Conservation (phyloP, 495 filamentous ascomycete species). For the Penicillium cataractarum region DNA sequence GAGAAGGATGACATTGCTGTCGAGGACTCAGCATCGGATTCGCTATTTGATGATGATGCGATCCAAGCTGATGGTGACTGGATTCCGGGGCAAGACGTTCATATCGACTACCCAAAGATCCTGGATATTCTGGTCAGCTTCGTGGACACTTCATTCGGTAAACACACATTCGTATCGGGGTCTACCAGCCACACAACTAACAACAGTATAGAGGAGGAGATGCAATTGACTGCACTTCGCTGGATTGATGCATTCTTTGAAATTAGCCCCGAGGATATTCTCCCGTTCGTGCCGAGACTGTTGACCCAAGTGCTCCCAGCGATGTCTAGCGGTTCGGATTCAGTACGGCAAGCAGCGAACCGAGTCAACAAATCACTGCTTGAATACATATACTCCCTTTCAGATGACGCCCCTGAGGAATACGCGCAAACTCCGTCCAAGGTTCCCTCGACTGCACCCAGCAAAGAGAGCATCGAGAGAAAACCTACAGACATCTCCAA, state of each 20-base stretch:
- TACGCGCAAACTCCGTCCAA: constrained; percentile 38
- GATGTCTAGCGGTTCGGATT: constrained; percentile 87
- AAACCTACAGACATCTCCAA: constrained; percentile 48
- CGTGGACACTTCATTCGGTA: constrained; percentile 81
- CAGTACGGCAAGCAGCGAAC: constrained; percentile 84
- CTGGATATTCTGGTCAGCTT: constrained; percentile 91
- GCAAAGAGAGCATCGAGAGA: constrained; percentile 54
- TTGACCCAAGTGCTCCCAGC: constrained; percentile 91
- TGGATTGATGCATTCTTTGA: constrained; percentile 98
- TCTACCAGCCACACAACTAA: constrained; percentile 10
- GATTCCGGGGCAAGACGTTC: constrained; percentile 96
- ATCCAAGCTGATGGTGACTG: constrained; percentile 81
- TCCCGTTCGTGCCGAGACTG: constrained; percentile 89
- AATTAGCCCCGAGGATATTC: constrained; percentile 96
- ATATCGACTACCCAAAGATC: constrained; percentile 90
- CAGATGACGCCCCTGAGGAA: constrained; percentile 68
- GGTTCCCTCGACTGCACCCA: constrained; percentile 45
- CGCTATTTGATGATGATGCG: constrained; percentile 62
- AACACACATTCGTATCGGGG: not conserved
- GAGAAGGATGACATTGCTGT: constrained; percentile 52
- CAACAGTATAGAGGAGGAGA: constrained; percentile 70
- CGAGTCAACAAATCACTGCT: constrained; percentile 88
- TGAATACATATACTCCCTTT: constrained; percentile 87
- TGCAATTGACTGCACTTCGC: constrained; percentile 83
- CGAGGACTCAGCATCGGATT: constrained; percentile 62